Percentiles rank a stretch among this genome's conserved stretches.
These are phyloP conservation scores for Penicillium paneum DNA, from an alignment of 2,329 filamentous ascomycete species.

Conservation along the genomic window DNA sequence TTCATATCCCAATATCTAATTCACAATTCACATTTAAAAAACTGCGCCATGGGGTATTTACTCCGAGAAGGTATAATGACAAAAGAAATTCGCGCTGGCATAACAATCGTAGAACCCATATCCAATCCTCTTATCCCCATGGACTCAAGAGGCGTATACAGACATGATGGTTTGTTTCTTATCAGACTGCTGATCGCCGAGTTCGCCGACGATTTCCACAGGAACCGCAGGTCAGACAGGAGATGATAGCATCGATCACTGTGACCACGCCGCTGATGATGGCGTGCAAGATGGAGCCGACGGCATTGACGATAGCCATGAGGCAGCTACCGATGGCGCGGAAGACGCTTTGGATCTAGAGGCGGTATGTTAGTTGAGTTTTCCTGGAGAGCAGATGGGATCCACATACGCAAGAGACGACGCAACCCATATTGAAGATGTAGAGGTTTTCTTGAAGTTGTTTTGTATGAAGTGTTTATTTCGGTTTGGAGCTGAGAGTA, in stretches of 20 bases:
- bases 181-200: conserved; percentile 23
- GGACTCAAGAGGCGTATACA: background rate
- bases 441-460: conserved; percentile 9
- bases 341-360: conserved; percentile 58
- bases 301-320: conserved; percentile 66
- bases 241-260: conserved; percentile 64
- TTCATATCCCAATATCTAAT: background rate
- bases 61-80: background rate
- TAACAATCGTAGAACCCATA: conserved; percentile 7
- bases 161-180: background rate
- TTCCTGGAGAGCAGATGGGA: conserved; percentile 8
- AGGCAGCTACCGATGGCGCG: conserved; percentile 63
- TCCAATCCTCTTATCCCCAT: background rate
- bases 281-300: conserved; percentile 62
- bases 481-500: conserved; percentile 13
- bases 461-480: conserved; percentile 10
- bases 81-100: background rate
- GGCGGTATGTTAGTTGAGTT: conserved; percentile 19
- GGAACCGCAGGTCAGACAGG: conserved; percentile 55
- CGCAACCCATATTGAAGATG: conserved; percentile 67
- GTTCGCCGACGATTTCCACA: conserved; percentile 31
- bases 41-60: conserved; percentile 6
- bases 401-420: conserved; percentile 74
- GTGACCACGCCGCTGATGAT: conserved; percentile 66
- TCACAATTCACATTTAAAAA: background rate